Evolutionary conservation across 148 eudicot species (phyloP).

Genomic region (Dysphania ambrosioides): DNA sequence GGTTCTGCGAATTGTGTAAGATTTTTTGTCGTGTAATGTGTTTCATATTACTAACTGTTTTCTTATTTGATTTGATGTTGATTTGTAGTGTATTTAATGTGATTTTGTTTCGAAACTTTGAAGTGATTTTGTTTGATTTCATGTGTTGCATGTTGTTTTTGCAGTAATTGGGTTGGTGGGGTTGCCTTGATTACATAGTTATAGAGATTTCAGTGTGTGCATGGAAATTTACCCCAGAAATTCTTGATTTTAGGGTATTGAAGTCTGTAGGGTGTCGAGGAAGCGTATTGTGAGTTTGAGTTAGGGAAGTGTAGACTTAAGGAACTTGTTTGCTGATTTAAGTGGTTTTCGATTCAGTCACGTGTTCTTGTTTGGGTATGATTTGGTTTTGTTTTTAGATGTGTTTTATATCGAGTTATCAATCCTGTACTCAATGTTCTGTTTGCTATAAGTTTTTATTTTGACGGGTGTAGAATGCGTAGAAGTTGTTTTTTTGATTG

Average conservation of each 20-base stretch:
- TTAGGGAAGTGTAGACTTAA: not conserved
- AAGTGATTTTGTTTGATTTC: not conserved
- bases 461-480: not conserved
- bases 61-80: too few species aligned
- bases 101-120: not conserved
- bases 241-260: not conserved
- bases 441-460: not conserved
- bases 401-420: not conserved
- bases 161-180: not conserved
- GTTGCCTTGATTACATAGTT: not conserved
- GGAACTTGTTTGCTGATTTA: not conserved
- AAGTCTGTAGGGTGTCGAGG: not conserved
- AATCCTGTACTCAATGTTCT: not conserved
- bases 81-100: not conserved
- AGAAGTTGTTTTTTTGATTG: too few species aligned
- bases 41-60: too few species aligned
- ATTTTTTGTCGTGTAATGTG: too few species aligned
- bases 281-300: not conserved
- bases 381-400: not conserved
- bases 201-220: not conserved
- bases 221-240: not conserved
- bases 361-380: not conserved
- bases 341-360: not conserved
- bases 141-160: not conserved
- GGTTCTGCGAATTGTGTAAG: too few species aligned